Conservation (phyloP, 192 early-diverging fungal species). For the Coemansia sp. region DNA sequence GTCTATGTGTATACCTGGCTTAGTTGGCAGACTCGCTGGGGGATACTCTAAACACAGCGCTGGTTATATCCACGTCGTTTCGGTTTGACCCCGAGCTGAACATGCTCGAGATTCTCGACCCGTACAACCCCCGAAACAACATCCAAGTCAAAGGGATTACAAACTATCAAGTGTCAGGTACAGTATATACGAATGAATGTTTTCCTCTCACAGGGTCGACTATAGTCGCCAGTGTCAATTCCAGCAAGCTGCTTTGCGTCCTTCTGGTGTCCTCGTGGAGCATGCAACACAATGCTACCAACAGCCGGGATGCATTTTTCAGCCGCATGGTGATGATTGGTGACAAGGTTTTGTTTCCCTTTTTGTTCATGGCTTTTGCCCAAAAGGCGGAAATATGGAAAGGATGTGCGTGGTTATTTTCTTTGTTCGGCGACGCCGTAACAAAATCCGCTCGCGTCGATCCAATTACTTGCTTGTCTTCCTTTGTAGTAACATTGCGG, state of each 20-base stretch:
- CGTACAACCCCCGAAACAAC: constrained; percentile 43
- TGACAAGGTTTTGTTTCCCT: not conserved
- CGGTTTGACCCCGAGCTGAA: constrained; percentile 52
- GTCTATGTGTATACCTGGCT: not conserved
- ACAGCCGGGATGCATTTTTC: not conserved
- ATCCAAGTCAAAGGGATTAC: constrained; percentile 31
- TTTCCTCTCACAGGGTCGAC: not conserved
- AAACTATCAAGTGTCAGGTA: constrained; percentile 39
- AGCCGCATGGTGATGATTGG: not conserved
- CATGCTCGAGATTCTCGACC: constrained; percentile 51
- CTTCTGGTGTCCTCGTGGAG: constrained; percentile 2
- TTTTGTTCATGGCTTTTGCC: not conserved
- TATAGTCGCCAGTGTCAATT: not conserved
- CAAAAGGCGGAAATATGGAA: not conserved
- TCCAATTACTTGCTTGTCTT: too few species aligned
- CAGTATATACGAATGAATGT: not conserved
- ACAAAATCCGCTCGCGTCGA: too few species aligned
- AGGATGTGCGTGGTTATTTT: not conserved
- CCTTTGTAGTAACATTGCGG: too few species aligned
- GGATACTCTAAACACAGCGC: constrained; percentile 46
- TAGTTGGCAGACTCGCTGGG: constrained; percentile 39
- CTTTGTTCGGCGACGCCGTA: too few species aligned
- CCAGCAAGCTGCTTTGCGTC: not conserved
- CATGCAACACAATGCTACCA: not conserved
- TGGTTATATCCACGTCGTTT: constrained; percentile 47